Conservation (phyloP, 2,329 filamentous ascomycete genomes). For the Didymellaceae sp. region DNA sequence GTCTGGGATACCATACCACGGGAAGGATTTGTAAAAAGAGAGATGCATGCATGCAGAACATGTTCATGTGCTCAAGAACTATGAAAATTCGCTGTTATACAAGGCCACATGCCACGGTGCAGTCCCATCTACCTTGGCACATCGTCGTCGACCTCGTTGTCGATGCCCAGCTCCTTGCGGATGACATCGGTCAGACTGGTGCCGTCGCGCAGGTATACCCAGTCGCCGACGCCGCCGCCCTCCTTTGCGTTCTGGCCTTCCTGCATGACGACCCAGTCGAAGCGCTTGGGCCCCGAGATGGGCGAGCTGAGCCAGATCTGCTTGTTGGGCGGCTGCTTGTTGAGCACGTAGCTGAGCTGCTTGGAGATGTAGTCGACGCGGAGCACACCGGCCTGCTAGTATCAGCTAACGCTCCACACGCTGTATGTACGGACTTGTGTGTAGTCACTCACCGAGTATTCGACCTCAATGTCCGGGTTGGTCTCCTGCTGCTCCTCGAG, state of each 20-base stretch:
- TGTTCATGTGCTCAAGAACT: no score
- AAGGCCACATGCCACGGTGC: no score
- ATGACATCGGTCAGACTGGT: conserved; percentile 75
- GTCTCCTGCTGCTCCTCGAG: conserved; percentile 79
- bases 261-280: conserved; percentile 80
- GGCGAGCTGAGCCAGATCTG: conserved; percentile 97
- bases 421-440: not conserved
- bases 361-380: conserved; percentile 72
- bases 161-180: conserved; percentile 75
- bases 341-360: conserved; percentile 84
- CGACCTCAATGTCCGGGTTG: conserved; percentile 79
- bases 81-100: not conserved
- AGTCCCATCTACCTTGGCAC: conserved; percentile 32
- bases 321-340: conserved; percentile 98
- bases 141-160: conserved; percentile 47
- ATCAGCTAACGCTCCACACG: no score
- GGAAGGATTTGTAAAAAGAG: not conserved
- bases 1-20: conserved; percentile 15
- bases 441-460: conserved; percentile 72
- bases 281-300: conserved; percentile 88
- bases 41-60: no score
- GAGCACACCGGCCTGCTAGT: conserved; percentile 79
- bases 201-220: conserved; percentile 90
- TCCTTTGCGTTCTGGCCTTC: conserved; percentile 81
- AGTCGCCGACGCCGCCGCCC: conserved; percentile 74